These are phyloP conservation scores for Haberlea rhodopensis DNA, from an alignment of 257 asterid genomes.

Conservation along the genomic window DNA sequence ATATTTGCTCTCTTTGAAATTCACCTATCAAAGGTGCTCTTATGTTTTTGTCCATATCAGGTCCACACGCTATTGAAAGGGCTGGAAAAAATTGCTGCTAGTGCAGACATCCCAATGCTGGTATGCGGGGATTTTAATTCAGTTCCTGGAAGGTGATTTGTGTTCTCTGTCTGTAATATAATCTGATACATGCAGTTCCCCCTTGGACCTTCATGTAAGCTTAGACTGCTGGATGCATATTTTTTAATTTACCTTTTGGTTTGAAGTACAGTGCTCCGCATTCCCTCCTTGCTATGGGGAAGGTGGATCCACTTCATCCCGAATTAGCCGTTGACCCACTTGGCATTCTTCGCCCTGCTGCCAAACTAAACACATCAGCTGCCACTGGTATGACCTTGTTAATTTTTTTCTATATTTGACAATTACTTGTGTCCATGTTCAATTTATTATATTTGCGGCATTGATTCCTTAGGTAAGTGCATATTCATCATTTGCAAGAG, in stretches of 20 bases:
- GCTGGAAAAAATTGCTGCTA: constrained; percentile 87
- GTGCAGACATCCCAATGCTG: constrained; percentile 95
- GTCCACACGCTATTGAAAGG: constrained; percentile 93
- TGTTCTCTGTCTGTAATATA: constrained; percentile 12
- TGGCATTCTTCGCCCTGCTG: constrained; percentile 71
- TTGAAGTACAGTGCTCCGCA: constrained; percentile 81
- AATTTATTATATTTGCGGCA: constrained; percentile 15
- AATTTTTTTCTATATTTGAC: neutral
- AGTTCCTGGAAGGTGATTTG: constrained; percentile 80
- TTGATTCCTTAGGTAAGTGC: constrained; percentile 78
- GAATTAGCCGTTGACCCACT: constrained; percentile 85
- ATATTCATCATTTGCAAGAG: constrained; percentile 93
- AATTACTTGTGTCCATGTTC: neutral
- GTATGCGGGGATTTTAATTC: constrained; percentile 97
- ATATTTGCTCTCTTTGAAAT: constrained; percentile 15
- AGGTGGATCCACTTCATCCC: constrained; percentile 84
- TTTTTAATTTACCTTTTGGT: neutral
- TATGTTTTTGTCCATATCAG: constrained; percentile 40
- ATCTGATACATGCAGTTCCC: constrained; percentile 4
- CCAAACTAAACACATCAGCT: constrained; percentile 75
- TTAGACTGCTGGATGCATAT: constrained; percentile 2
- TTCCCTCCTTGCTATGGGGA: constrained; percentile 94
- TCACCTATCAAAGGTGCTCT: constrained; percentile 20
- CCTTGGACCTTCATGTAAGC: neutral
- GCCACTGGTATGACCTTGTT: constrained; percentile 65